Evolutionary conservation across 345 rosid species (phyloP).

Genomic region (Brassica napus): DNA sequence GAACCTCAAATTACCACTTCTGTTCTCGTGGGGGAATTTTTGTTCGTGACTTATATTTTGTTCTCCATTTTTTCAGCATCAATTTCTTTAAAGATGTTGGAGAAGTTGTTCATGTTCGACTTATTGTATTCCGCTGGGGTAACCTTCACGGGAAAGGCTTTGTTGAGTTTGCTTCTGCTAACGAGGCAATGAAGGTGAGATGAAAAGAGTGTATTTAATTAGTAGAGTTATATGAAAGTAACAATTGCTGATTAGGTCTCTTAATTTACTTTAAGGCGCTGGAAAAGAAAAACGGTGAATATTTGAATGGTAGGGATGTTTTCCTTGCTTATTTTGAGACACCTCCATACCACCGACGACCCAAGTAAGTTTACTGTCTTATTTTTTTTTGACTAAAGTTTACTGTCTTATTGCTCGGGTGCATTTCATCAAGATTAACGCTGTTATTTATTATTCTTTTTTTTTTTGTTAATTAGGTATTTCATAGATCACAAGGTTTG

Average conservation of each 20-base stretch:
- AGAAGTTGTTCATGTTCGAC: not conserved
- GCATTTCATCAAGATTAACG: not conserved
- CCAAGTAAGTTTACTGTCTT: not conserved
- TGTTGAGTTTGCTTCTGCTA: constrained; percentile 2
- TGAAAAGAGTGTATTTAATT: not conserved
- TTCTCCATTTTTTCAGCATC: not conserved
- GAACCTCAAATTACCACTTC: not conserved
- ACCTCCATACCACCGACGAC: not conserved
- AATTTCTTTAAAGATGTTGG: not conserved
- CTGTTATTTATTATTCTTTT: not conserved
- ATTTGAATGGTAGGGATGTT: not conserved
- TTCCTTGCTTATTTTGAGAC: not conserved
- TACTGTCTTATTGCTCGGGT: not conserved
- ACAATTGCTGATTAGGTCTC: not conserved
- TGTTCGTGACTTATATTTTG: not conserved
- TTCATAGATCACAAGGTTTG: not conserved
- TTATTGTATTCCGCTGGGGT: not conserved
- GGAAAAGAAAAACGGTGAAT: not conserved
- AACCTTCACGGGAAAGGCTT: not conserved
- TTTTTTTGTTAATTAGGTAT: not conserved
- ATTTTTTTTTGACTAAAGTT: too few relatives aligned
- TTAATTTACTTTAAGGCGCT: not conserved
- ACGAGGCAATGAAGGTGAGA: not conserved
- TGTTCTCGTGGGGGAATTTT: not conserved
- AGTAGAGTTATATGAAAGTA: not conserved